Evolutionary conservation across 106 monocot species (phyloP).

Genomic region (Phalaenopsis equestris): DNA sequence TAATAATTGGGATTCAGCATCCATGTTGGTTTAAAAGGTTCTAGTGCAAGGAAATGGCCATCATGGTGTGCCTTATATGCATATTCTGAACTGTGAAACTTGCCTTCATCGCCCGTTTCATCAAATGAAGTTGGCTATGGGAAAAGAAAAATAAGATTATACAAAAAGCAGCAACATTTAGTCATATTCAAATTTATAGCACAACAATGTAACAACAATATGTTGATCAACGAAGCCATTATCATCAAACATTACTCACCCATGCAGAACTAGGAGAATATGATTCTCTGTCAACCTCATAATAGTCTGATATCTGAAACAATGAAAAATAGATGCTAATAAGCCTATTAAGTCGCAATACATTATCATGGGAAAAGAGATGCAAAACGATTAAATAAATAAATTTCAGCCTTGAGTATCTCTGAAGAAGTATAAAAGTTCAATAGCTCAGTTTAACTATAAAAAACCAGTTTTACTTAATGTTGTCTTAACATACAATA

Average conservation of each 20-base stretch:
- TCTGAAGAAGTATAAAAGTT: not conserved
- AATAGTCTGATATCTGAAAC: not conserved
- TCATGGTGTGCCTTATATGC: conserved; percentile 7
- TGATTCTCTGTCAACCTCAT: not conserved
- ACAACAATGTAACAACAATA: not conserved
- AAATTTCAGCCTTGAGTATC: not conserved
- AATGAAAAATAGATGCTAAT: not conserved
- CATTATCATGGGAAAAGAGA: not conserved
- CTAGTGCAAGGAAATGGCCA: conserved; percentile 13
- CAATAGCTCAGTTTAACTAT: not conserved
- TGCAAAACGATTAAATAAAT: too few species aligned
- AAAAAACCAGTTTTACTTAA: not conserved
- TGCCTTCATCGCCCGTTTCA: conserved; percentile 2
- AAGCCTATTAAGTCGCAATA: not conserved
- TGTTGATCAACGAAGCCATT: not conserved
- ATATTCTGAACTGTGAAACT: not conserved
- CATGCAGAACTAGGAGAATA: not conserved
- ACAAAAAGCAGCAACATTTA: not conserved
- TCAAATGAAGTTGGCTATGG: conserved; percentile 4
- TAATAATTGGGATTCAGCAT: conserved; percentile 16
- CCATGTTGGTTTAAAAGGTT: conserved; percentile 20
- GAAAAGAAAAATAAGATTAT: not conserved
- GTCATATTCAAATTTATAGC: not conserved
- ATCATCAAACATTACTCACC: conserved; percentile 4
- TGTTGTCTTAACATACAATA: not conserved